Evolutionary conservation across 2,329 filamentous ascomycete species (phyloP), one percentile per base, ranked within the genome.

Genomic region (Talaromyces sp.): DNA sequence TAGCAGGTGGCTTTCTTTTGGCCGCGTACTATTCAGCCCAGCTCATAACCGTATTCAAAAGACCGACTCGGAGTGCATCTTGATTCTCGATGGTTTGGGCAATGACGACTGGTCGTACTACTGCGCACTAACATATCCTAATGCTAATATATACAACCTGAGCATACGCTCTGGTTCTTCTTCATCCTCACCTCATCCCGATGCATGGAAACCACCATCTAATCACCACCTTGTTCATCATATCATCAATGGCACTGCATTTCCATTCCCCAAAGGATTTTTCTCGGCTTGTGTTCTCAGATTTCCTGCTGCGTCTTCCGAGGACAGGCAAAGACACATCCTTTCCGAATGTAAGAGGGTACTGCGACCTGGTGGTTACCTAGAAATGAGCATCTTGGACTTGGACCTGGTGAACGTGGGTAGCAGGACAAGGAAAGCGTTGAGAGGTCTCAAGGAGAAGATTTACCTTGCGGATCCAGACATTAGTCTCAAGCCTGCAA

Each of bases 51-150:
- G 81, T 59, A 75, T 83, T 37, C 75, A 78, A 47, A 68, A 72
- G 6, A 73, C 74, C 25, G 74, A 77, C 6, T 77, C 80, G 61
- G 76, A 78, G 25, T 76, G 79, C 50, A 80, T 83, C 22, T 74
- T 83, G 39, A 79, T 83, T 27, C 78, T 83, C 54, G 81, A 83
- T 67, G 81, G 81, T 13, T 72, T 83, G 19, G 81, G 80, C n/a
- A 83, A 82, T 62, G 80, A 82, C 62, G 81, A 83, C 65, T 83
- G 81, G 81, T 83, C 81, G 9, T 83, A 82, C 68, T 83, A 83
- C 68, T 83, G 81, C 69, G 79, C 81, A 15, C 72, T 83, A 58
- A 82, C 80, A 1, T 83, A 83, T 62, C 78, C 80, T 6, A 74
- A 76, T 64, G 79, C 80, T 0, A 76, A 77, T 25, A 75, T 83